These are phyloP conservation scores for Novymonas esmeraldas DNA, from an alignment of 208 protist species.

Conservation along the genomic window DNA sequence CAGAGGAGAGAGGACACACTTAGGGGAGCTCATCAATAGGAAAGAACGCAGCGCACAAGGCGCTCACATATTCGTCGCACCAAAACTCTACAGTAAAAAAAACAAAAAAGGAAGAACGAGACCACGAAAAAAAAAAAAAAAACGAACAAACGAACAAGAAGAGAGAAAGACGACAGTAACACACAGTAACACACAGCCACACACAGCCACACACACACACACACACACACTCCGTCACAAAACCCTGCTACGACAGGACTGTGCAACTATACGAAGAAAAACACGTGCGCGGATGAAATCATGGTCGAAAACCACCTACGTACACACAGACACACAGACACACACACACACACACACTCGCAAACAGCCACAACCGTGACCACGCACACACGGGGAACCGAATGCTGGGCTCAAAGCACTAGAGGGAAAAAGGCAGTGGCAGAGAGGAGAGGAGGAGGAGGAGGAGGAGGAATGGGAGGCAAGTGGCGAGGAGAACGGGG, in stretches of 20 bases:
- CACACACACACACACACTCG: neutral
- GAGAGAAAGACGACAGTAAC: neutral
- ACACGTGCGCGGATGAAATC: too few relatives aligned
- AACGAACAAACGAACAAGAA: neutral
- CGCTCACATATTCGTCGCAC: too few relatives aligned
- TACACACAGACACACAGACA: neutral
- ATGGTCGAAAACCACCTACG: too few relatives aligned
- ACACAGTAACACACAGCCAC: neutral
- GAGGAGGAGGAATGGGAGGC: neutral
- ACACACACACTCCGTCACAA: too few relatives aligned
- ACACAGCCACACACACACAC: neutral
- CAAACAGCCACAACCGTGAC: too few relatives aligned
- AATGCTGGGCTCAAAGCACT: neutral
- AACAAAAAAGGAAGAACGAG: neutral
- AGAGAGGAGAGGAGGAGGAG: neutral
- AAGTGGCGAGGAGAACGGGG: neutral
- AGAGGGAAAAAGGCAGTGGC: neutral
- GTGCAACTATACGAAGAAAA: too few relatives aligned
- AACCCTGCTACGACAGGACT: too few relatives aligned
- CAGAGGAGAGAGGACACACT: neutral
- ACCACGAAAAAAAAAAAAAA: neutral
- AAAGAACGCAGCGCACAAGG: too few relatives aligned
- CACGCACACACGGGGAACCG: neutral
- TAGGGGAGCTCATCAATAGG: neutral
- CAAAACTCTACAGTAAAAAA: too few relatives aligned